Evolutionary conservation across 2,329 filamentous ascomycete genomes (phyloP).

Genomic region (Fusarium robinianum): DNA sequence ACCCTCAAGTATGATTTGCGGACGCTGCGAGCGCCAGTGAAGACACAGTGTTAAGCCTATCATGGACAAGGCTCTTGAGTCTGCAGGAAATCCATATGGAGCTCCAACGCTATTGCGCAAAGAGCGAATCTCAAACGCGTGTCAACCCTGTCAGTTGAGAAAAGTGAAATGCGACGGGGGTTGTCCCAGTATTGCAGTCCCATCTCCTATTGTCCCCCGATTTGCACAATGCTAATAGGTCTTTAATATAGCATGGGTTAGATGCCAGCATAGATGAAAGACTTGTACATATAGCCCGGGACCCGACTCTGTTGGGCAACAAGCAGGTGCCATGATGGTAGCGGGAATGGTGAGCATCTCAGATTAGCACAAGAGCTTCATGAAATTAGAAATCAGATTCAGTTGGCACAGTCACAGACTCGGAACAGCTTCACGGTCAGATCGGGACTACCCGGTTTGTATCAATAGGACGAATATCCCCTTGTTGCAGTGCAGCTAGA

Average conservation of each 20-base stretch:
- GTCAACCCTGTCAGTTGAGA: background rate
- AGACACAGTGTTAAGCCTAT: too few relatives aligned
- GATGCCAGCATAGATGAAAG: background rate
- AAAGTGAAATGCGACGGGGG: background rate
- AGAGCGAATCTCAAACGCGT: background rate
- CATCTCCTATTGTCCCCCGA: background rate
- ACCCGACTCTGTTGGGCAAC: background rate
- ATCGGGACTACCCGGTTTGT: constrained; percentile 4
- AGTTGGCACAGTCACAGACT: constrained; percentile 11
- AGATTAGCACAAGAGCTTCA: constrained; percentile 22
- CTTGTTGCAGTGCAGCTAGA: constrained; percentile 9
- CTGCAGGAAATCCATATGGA: background rate
- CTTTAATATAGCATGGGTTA: background rate
- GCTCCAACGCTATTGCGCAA: background rate
- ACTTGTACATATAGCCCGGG: background rate
- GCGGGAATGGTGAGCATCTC: background rate
- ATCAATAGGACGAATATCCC: constrained; percentile 11
- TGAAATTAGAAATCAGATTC: constrained; percentile 46
- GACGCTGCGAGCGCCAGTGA: too few relatives aligned
- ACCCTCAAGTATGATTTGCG: too few relatives aligned
- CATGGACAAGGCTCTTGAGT: background rate
- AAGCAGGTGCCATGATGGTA: background rate
- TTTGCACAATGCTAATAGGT: background rate
- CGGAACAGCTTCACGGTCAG: constrained; percentile 5
- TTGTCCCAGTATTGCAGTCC: background rate